phyloP scores from a whole-genome alignment of 2,329 filamentous ascomycete species.

The Fusarium sp. region DNA sequence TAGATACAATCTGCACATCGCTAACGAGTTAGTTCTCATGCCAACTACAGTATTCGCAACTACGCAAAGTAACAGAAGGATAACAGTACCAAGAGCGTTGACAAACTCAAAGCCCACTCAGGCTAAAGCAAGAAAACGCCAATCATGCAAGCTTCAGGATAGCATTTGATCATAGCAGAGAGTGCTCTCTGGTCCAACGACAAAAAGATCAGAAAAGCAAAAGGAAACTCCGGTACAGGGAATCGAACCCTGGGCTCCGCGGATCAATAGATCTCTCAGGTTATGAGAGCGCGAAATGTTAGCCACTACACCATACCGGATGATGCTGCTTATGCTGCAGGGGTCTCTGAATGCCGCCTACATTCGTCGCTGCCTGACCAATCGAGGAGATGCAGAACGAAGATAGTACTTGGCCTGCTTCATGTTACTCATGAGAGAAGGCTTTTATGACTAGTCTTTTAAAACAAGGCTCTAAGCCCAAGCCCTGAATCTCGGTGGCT shows the following conservation, averaged over 20 bases:
- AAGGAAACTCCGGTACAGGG: conserved; percentile 24
- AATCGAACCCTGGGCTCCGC: conserved; percentile 36
- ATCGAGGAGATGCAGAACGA: not conserved
- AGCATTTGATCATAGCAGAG: no score
- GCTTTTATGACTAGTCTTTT: not conserved
- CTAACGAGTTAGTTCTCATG: not conserved
- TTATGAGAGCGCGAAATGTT: conserved; percentile 52
- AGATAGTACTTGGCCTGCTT: no score
- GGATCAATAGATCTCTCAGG: conserved; percentile 34
- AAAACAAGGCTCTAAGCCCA: not conserved
- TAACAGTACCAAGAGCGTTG: not conserved
- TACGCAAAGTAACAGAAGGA: not conserved
- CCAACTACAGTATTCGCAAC: not conserved
- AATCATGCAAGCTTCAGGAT: no score
- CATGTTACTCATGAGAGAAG: not conserved
- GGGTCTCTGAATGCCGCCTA: rapidly evolving
- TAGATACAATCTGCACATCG: not conserved
- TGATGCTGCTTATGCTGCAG: not conserved
- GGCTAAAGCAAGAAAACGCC: no score
- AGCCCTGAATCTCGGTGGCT: not conserved
- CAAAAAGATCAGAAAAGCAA: not conserved
- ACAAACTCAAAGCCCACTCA: not conserved
- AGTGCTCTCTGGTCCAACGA: no score
- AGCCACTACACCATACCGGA: conserved; percentile 53
- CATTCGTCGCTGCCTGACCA: not conserved